Evolutionary conservation across 139 green algal genomes (phyloP).

Genomic region (Chlamydomonas asymmetrica): DNA sequence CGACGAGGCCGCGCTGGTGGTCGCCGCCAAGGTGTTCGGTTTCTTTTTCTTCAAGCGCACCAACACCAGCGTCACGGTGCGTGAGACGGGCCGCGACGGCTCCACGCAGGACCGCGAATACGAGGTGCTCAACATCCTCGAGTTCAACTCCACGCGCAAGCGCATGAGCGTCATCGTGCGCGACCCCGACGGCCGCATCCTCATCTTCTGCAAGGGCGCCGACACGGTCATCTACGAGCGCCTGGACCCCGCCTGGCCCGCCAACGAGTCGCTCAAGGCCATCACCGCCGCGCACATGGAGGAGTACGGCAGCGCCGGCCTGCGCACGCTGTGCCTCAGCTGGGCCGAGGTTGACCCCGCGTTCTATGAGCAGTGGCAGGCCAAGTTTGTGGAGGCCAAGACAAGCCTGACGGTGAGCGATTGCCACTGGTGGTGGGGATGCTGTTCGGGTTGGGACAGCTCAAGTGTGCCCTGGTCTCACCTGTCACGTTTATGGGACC

Average conservation of each 20-base stretch:
- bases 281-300: slow-evolving; percentile 65
- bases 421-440: slow-evolving; percentile 15
- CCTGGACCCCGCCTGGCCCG: slow-evolving; percentile 36
- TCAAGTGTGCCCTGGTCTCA: too few species aligned
- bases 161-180: slow-evolving; percentile 80
- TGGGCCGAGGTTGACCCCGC: slow-evolving; percentile 55
- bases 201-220: slow-evolving; percentile 77
- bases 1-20: slow-evolving; percentile 84
- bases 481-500: too few species aligned
- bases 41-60: slow-evolving; percentile 70
- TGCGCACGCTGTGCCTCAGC: slow-evolving; percentile 85
- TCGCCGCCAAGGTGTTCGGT: slow-evolving; percentile 71
- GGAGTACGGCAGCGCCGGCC: slow-evolving; percentile 77
- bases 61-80: slow-evolving; percentile 46
- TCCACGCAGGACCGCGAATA: slow-evolving; percentile 34
- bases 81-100: slow-evolving; percentile 41
- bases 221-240: slow-evolving; percentile 84
- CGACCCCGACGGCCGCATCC: slow-evolving; percentile 44
- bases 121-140: slow-evolving; percentile 93
- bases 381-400: slow-evolving; percentile 39
- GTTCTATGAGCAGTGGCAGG: slow-evolving; percentile 45
- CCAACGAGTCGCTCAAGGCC: slow-evolving; percentile 53
- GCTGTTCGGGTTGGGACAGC: too few species aligned
- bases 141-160: slow-evolving; percentile 91
- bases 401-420: slow-evolving; percentile 14